Percentiles rank a stretch among this genome's conserved stretches.
phyloP scores from a whole-genome alignment of 495 filamentous ascomycete species.

The Cenococcum geophilum region DNA sequence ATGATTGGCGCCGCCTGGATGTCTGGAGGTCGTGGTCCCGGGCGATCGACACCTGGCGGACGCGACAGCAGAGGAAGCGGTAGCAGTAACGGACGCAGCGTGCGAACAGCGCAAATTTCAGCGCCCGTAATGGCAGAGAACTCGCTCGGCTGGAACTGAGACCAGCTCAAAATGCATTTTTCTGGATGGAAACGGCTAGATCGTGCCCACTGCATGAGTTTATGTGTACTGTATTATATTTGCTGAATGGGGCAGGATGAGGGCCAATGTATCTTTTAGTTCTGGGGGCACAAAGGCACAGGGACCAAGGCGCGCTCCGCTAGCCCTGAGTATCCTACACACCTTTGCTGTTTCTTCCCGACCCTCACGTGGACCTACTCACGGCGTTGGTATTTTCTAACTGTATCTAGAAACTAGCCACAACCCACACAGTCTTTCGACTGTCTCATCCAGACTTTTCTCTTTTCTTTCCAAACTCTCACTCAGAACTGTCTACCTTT shows the following conservation, averaged over 20 bases:
- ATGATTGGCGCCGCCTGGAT: slow-evolving; percentile 48
- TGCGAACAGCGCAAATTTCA: slow-evolving; percentile 61
- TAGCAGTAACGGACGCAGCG: slow-evolving; percentile 52
- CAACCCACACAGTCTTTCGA: not conserved
- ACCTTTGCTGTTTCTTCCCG: not conserved
- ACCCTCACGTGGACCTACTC: slow-evolving; percentile 1
- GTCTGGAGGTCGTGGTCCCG: slow-evolving; percentile 38
- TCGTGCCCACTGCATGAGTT: slow-evolving; percentile 12
- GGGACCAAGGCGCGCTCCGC: not conserved
- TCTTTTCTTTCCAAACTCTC: slow-evolving; percentile 25
- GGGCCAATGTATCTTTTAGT: slow-evolving; percentile 1
- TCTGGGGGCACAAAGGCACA: not conserved
- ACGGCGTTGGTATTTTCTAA: not conserved
- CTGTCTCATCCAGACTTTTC: not conserved
- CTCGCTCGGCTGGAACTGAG: slow-evolving; percentile 92
- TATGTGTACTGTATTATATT: slow-evolving; percentile 32
- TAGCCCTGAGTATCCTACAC: not conserved
- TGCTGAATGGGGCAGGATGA: slow-evolving; percentile 3
- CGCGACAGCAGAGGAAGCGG: slow-evolving; percentile 60
- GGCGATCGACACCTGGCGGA: slow-evolving; percentile 38
- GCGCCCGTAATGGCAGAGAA: slow-evolving; percentile 94
- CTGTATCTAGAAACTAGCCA: not conserved
- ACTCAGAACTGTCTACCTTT: slow-evolving; percentile 19
- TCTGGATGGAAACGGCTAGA: slow-evolving; percentile 6
- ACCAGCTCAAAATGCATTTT: not conserved